Conservation (phyloP, 441 rosid species). For the Rhodomyrtus psidioides region DNA sequence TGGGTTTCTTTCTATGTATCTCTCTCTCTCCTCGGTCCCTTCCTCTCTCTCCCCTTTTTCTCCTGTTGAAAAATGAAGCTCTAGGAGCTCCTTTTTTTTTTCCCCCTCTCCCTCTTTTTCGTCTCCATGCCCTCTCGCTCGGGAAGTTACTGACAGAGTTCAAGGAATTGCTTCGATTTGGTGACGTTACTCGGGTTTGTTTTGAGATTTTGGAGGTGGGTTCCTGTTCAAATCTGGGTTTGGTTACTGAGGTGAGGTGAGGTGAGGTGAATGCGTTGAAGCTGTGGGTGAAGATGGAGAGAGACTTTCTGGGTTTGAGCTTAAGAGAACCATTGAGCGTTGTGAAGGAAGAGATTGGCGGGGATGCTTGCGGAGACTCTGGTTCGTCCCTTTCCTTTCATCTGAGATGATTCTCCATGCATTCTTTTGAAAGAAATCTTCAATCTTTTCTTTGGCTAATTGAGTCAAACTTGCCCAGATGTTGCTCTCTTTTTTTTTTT, state of each 20-base stretch:
- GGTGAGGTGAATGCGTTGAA: background rate
- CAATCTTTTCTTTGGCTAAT: background rate
- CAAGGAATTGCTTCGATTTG: background rate
- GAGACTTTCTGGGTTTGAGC: slow-evolving; percentile 72
- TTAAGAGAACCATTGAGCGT: slow-evolving; percentile 32
- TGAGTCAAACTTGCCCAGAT: background rate
- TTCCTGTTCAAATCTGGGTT: background rate
- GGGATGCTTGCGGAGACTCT: slow-evolving; percentile 36
- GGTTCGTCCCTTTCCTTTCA: slow-evolving; percentile 22
- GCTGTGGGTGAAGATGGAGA: slow-evolving; percentile 46
- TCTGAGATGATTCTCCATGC: background rate
- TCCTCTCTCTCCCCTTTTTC: background rate
- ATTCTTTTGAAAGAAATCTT: background rate
- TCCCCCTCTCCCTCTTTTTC: background rate
- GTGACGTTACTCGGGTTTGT: background rate
- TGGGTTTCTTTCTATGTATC: background rate
- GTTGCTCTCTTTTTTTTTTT: background rate
- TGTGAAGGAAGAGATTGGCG: slow-evolving; percentile 43
- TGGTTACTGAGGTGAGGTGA: background rate
- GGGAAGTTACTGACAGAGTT: background rate
- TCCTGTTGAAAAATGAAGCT: slow-evolving; percentile 8
- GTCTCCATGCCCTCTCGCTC: background rate
- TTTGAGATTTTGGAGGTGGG: slow-evolving; percentile 2
- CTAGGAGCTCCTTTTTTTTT: background rate
- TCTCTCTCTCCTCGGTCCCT: background rate